Evolutionary conservation across 2,329 filamentous ascomycete genomes (phyloP), one percentile per base, ranked within the genome.

Genomic region (Alternaria viburni): DNA sequence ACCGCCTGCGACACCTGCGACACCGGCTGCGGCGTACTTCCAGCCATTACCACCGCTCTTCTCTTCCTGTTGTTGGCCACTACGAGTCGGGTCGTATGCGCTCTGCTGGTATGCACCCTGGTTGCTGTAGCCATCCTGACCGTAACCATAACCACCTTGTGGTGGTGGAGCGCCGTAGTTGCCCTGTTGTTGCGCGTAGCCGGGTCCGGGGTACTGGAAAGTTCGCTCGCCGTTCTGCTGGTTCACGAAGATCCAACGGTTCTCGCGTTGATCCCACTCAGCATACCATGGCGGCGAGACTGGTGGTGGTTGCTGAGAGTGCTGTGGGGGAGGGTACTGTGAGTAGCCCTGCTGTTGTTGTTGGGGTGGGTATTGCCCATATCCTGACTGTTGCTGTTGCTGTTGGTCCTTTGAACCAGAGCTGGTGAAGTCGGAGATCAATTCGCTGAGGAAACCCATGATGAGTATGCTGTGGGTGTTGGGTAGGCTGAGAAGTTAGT

Each of bases 11-110:
- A 74, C 59, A 23, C 71, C 71, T 4, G 69, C 71, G 6, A 50
- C 69, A n/a, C 71, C 71, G 6, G 64, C 71, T 59, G 70, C 70
- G 2, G 71, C 71, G 32, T 74, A 74, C 58, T 74, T 74, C 71
- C 69, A 74, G 11, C 68, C 69, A 44, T 74, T 74, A 13, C 70
- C 69, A 9, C 71, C 66, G 7, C 60, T 56, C 62, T 72, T 66
- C 49, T 69, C 47, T n/a, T 68, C 61, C n/a, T 69, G 62, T 45
- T 61, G 57, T 7, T 68, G 57, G 6, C 66, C 62, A n/a, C 63
- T 59, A 3, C 68, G 65, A 17, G 62, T 64, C 1, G 68, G 66
- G 15, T 70, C 59, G 25, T 71, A 71, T 3, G 67, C 57, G 52
- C 64, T 62, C 54, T 74, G 69, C 6, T 68, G 57, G 51, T 62